Evolutionary conservation across 2,329 filamentous ascomycete species (phyloP).

Genomic region (Calonectria leucothoes): DNA sequence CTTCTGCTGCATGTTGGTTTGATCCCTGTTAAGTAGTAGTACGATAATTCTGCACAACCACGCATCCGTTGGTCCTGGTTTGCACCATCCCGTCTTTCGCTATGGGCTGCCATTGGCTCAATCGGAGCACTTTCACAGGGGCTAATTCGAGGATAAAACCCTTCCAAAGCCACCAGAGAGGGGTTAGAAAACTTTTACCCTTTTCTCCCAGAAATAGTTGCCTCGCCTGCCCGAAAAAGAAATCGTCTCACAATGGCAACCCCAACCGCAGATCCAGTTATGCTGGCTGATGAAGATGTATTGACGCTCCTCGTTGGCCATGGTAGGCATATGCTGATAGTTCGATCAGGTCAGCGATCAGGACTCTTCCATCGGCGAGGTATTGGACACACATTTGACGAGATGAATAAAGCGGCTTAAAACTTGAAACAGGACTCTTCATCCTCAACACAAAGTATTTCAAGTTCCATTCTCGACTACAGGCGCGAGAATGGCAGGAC

Average conservation of each 20-base stretch:
- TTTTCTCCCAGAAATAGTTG: background rate
- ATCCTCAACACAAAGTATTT: constrained; percentile 10
- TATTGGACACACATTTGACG: background rate
- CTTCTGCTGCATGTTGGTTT: background rate
- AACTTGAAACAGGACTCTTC: background rate
- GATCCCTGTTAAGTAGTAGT: background rate
- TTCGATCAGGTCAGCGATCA: background rate
- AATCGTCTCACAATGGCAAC: background rate
- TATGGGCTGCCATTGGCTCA: background rate
- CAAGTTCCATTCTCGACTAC: constrained; percentile 17
- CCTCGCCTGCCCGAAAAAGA: no score
- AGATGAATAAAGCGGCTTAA: background rate
- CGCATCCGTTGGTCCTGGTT: background rate
- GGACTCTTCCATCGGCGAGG: constrained; percentile 1
- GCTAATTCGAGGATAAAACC: background rate
- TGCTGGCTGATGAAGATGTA: background rate
- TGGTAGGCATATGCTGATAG: background rate
- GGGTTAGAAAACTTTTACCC: background rate
- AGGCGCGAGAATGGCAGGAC: constrained; percentile 17
- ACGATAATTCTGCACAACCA: background rate
- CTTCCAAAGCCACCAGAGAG: background rate
- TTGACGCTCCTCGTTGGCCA: no score
- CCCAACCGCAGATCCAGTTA: background rate
- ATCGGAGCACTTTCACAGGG: background rate
- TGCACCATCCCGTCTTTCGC: background rate